Percentiles rank a stretch among this genome's conserved stretches.
phyloP scores from a whole-genome alignment of 2,329 filamentous ascomycete species.

The Metarhizium rileyi region DNA sequence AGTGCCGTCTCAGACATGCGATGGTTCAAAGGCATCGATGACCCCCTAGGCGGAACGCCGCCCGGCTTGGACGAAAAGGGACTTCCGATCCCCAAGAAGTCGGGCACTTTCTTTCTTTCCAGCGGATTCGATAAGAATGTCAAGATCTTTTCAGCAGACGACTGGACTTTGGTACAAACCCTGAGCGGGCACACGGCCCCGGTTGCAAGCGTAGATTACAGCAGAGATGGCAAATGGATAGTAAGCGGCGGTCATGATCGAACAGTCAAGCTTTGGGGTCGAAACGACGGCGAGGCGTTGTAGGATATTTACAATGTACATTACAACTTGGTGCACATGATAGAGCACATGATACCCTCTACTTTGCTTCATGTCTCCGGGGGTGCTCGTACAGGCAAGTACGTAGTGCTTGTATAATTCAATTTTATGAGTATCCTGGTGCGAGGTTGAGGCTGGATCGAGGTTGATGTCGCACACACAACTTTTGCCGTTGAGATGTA shows the following conservation, averaged over 20 bases:
- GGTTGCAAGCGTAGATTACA: conserved; percentile 84
- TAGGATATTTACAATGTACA: conserved; percentile 15
- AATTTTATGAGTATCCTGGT: no score
- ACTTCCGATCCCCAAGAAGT: conserved; percentile 65
- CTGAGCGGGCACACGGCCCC: conserved; percentile 86
- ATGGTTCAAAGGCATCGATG: conserved; percentile 86
- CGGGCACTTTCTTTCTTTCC: conserved; percentile 83
- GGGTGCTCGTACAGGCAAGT: no score
- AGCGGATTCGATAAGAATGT: conserved; percentile 91
- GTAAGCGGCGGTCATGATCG: conserved; percentile 89
- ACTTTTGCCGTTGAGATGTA: no score
- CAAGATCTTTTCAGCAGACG: conserved; percentile 91
- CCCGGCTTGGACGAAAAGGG: conserved; percentile 56
- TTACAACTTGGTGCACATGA: not conserved
- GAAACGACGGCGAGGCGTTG: conserved; percentile 59
- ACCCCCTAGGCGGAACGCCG: conserved; percentile 51
- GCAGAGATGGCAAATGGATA: conserved; percentile 80
- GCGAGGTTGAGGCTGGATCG: no score
- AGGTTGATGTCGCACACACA: no score
- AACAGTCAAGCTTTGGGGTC: conserved; percentile 92
- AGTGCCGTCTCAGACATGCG: conserved; percentile 86
- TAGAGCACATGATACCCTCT: not conserved
- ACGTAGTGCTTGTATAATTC: not conserved
- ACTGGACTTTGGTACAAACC: conserved; percentile 85
- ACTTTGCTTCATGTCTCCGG: not conserved